Evolutionary conservation across 2,329 filamentous ascomycete genomes (phyloP).

Genomic region (Penicillium frequentans): DNA sequence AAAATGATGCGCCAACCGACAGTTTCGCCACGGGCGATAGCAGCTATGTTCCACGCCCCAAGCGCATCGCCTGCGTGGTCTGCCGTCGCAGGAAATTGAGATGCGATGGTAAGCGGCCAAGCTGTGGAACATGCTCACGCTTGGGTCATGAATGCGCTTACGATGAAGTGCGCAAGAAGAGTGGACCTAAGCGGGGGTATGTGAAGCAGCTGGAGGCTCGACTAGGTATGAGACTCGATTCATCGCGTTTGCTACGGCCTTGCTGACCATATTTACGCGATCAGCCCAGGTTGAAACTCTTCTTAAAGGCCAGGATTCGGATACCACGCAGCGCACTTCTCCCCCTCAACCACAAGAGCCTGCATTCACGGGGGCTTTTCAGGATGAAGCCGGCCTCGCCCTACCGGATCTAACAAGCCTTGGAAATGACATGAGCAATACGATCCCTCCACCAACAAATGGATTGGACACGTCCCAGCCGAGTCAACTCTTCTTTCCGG

Average conservation of each 20-base stretch:
- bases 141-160: slow-evolving; percentile 85
- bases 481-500: slow-evolving; percentile 20
- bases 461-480: slow-evolving; percentile 19
- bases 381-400: slow-evolving; percentile 24
- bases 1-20: slow-evolving; percentile 28
- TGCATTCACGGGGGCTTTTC: slow-evolving; percentile 32
- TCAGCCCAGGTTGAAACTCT: slow-evolving; percentile 90
- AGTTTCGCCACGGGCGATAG: slow-evolving; percentile 44
- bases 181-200: slow-evolving; percentile 89
- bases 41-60: slow-evolving; percentile 73
- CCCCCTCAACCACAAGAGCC: slow-evolving; percentile 25
- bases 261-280: neutral
- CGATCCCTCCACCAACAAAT: slow-evolving; percentile 28
- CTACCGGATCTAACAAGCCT: slow-evolving; percentile 27
- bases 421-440: slow-evolving; percentile 18
- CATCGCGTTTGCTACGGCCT: neutral
- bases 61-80: slow-evolving; percentile 91
- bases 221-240: slow-evolving; percentile 64
- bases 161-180: slow-evolving; percentile 90
- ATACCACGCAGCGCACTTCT: slow-evolving; percentile 30
- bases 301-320: slow-evolving; percentile 73
- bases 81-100: slow-evolving; percentile 90
- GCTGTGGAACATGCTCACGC: slow-evolving; percentile 85
- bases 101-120: slow-evolving; percentile 81
- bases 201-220: slow-evolving; percentile 92